Base-by-base conservation (phyloP, 1,284 basidiomycete genomes). In the Singerocomus rubriflavus region DNA sequence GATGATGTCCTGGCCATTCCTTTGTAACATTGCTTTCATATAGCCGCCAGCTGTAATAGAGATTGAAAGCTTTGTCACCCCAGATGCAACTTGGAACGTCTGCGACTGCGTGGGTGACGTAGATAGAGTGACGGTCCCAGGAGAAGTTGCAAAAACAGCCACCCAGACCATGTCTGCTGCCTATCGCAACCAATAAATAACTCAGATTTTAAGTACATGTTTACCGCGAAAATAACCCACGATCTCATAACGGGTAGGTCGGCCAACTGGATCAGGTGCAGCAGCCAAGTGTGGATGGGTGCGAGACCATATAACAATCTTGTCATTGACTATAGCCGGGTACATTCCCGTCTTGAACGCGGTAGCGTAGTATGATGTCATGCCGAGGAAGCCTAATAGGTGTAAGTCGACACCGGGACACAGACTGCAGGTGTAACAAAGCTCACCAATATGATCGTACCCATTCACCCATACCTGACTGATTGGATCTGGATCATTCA, bases 261-360 rank as follows among this genome's bases (percentile, higher is more conserved):
- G 74, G 31, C 76, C 76, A 31, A 85, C 70, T 5, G 78, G 64
- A 59, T 85, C 83, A 4, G 73, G 66, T 5, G 77, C 71, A 30
- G 67, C 66, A 8, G 87, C 88, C 37, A 73, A 64, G 48, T 76
- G 74, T 11, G 85, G 73, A 60, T 91, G 89, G 12, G 88, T 81
- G 50, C 90, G 78, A 38, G 85, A 79, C 84, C 85, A 91, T 70
- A 91, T 75, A 60, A 82, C 70, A 51, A 92, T 73, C 58, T 78
- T 71, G 66, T 92, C 89, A 61, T 82, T 73, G 29, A 76, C 71
- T 58, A 91, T 76, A 10, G 69, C 35, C 9, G 90, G 88, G 60
- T 79, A 86, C 6, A 65, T 57, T 35, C 90, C 90, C 10, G 80
- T 86, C 74, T 90, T 91, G 76, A 84, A 93, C 1, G 83, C 85